Conservation (phyloP, 2,329 filamentous ascomycete species). For the Exophiala aquamarina region DNA sequence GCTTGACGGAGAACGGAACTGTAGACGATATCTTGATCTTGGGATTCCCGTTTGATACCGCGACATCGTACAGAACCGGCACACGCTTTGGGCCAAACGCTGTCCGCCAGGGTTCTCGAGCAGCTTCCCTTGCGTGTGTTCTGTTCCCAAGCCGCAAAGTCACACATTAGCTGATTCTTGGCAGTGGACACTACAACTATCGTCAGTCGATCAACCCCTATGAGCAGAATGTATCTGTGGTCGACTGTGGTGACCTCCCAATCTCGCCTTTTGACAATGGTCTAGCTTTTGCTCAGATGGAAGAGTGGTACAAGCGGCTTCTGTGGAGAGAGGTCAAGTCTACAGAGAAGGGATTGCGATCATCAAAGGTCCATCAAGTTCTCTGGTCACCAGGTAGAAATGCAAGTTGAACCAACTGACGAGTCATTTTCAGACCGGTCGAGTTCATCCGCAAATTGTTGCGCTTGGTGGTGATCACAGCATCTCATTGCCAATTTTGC, state of each 20-base stretch:
- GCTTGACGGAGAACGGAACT: constrained; percentile 60
- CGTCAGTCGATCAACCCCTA: constrained; percentile 68
- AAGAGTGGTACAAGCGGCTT: constrained; percentile 71
- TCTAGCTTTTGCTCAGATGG: constrained; percentile 80
- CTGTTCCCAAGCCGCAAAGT: too few relatives aligned
- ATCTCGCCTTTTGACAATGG: constrained; percentile 81
- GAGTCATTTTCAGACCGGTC: constrained; percentile 15
- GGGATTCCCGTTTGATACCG: constrained; percentile 34
- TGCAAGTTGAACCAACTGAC: constrained; percentile 35
- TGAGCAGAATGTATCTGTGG: constrained; percentile 72
- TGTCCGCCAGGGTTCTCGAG: background rate
- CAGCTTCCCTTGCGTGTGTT: too few relatives aligned
- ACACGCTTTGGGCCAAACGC: constrained; percentile 22
- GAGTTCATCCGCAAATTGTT: constrained; percentile 77
- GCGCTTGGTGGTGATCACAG: constrained; percentile 73
- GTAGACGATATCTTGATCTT: constrained; percentile 53
- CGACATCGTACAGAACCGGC: constrained; percentile 43
- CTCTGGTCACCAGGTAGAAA: constrained; percentile 38
- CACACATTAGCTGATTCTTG: too few relatives aligned
- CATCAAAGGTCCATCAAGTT: too few relatives aligned
- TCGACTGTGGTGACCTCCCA: constrained; percentile 89
- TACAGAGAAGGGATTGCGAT: background rate
- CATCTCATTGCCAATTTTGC: constrained; percentile 66
- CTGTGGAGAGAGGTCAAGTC: background rate
- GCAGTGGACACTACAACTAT: background rate